phyloP scores from a whole-genome alignment of 2,329 filamentous ascomycete species.

The Clathrospora elynae region DNA sequence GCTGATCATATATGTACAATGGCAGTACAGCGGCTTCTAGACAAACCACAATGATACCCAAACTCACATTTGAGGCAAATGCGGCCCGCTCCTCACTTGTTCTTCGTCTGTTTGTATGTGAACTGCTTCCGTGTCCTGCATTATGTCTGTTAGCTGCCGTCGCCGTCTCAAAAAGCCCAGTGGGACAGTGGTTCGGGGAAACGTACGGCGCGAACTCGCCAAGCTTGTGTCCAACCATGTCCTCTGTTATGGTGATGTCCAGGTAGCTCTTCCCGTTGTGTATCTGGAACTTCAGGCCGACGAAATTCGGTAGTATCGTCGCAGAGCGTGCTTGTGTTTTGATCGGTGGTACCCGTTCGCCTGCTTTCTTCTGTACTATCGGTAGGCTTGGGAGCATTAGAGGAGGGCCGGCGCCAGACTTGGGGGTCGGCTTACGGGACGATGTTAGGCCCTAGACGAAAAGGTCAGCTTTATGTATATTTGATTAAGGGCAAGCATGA shows the following conservation, averaged over 20 bases:
- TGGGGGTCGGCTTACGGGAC: conserved; percentile 63
- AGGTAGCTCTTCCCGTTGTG: conserved; percentile 90
- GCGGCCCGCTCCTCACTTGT: conserved; percentile 57
- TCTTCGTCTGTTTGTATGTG: conserved; percentile 72
- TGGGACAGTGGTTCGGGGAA: not conserved
- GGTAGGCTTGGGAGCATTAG: conserved; percentile 58
- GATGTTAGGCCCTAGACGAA: conserved; percentile 66
- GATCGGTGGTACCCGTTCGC: conserved; percentile 72
- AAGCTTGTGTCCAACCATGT: conserved; percentile 95
- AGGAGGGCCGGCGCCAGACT: conserved; percentile 7
- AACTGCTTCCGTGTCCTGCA: conserved; percentile 70
- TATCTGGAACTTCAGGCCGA: conserved; percentile 85
- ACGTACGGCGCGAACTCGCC: conserved; percentile 88
- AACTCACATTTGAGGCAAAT: conserved; percentile 41
- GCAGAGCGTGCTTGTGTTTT: conserved; percentile 85
- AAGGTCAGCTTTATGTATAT: conserved; percentile 27
- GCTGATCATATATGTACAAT: conserved; percentile 41
- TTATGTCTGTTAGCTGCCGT: conserved; percentile 11
- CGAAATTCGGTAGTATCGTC: conserved; percentile 90
- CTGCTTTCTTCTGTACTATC: conserved; percentile 65
- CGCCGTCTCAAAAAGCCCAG: too few relatives aligned
- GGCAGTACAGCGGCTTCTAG: conserved; percentile 38
- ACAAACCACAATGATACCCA: conserved; percentile 45
- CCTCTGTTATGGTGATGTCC: conserved; percentile 83
- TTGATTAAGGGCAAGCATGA: not conserved